Percentiles rank a stretch among this genome's conserved stretches.
Conservation (phyloP, 2,329 filamentous ascomycete species). For the Triangularia setosa region DNA sequence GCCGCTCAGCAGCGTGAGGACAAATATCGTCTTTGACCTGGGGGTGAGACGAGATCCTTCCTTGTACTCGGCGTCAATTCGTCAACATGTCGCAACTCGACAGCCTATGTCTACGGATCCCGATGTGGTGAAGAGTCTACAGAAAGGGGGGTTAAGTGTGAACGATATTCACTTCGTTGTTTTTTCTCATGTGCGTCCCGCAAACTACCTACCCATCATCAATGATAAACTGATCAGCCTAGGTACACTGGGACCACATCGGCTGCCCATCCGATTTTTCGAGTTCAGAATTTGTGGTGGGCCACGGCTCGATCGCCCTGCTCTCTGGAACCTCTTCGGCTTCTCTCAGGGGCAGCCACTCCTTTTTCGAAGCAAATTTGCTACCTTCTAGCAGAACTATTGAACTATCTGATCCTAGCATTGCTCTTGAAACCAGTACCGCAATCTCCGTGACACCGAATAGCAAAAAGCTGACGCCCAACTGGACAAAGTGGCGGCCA, state of each 20-base stretch:
- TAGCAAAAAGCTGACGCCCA: neutral
- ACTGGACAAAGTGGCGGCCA: constrained; percentile 13
- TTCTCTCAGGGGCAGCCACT: constrained; percentile 29
- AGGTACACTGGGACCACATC: constrained; percentile 46
- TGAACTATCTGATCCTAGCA: constrained; percentile 15
- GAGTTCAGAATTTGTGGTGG: constrained; percentile 43
- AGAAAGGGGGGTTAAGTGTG: constrained; percentile 13
- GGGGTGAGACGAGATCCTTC: constrained; percentile 41
- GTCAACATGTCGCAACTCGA: constrained; percentile 40
- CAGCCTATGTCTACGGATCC: constrained; percentile 39
- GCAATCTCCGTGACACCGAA: neutral
- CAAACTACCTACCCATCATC: neutral
- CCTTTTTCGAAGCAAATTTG: constrained; percentile 42
- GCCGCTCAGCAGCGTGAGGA: constrained; percentile 22
- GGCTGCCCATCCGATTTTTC: constrained; percentile 46
- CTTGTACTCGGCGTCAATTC: constrained; percentile 40
- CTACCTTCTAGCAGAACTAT: constrained; percentile 32
- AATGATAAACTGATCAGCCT: neutral
- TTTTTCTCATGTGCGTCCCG: constrained; percentile 37
- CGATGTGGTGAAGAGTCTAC: constrained; percentile 29
- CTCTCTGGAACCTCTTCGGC: constrained; percentile 26
- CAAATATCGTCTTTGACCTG: constrained; percentile 46
- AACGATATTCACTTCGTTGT: constrained; percentile 28
- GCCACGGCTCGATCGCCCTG: constrained; percentile 37
- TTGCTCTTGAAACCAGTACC: neutral